phyloP scores from a whole-genome alignment of 106 monocot genomes.

The Narthecium ossifragum region DNA sequence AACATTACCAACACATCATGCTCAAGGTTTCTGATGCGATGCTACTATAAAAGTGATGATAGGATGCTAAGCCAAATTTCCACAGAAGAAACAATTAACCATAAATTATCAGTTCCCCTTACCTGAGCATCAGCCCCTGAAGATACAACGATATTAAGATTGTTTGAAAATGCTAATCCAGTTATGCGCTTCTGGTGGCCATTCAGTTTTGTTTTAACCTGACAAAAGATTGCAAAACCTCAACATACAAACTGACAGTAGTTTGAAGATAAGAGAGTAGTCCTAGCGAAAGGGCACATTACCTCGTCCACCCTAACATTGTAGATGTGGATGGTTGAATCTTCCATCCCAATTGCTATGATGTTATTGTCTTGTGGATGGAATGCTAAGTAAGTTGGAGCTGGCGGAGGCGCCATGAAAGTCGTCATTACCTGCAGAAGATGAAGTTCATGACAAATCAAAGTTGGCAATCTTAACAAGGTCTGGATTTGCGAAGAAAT shows the following conservation, averaged over 20 bases:
- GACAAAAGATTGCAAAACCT: not conserved
- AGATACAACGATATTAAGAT: slow-evolving; percentile 41
- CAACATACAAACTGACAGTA: not conserved
- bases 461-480: not conserved
- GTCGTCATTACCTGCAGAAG: slow-evolving; percentile 56
- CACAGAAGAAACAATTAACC: not conserved
- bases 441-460: not conserved
- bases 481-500: not conserved
- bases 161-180: slow-evolving; percentile 48
- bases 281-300: not conserved
- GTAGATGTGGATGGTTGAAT: slow-evolving; percentile 68
- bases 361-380: slow-evolving; percentile 77
- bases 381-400: slow-evolving; percentile 61
- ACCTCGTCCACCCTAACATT: slow-evolving; percentile 74
- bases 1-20: no score
- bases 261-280: not conserved
- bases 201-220: slow-evolving; percentile 49
- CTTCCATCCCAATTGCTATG: slow-evolving; percentile 73
- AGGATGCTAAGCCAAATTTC: not conserved
- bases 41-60: not conserved
- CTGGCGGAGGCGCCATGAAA: slow-evolving; percentile 66
- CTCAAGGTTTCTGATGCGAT: no score
- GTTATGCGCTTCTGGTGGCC: slow-evolving; percentile 61
- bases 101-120: not conserved
- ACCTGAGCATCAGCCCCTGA: slow-evolving; percentile 61